These are phyloP conservation scores for Powellomyces hirtus DNA, from an alignment of 192 early-diverging fungal species.

Conservation along the genomic window DNA sequence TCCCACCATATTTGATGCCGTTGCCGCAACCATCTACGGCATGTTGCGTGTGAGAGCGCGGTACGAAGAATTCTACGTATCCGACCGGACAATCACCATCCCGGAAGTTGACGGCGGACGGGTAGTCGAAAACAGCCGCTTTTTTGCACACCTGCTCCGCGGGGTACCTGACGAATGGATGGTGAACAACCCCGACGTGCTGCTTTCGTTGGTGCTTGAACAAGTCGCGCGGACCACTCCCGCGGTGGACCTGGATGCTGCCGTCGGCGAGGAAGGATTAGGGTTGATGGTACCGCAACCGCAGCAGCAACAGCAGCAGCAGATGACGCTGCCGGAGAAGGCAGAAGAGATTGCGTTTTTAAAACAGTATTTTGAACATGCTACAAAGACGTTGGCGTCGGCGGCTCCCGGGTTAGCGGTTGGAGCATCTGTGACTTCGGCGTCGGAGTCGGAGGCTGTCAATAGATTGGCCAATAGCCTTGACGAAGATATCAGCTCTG, in stretches of 20 bases:
- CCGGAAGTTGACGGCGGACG: constrained; percentile 15
- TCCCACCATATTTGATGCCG: constrained; percentile 34
- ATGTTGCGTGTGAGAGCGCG: constrained; percentile 29
- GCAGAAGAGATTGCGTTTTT: constrained; percentile 18
- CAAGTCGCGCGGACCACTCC: constrained; percentile 1
- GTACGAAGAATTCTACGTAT: constrained; percentile 34
- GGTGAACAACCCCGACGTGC: constrained; percentile 12
- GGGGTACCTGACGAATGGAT: constrained; percentile 1
- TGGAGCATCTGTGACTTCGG: neutral
- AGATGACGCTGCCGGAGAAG: constrained; percentile 1
- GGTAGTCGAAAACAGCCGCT: constrained; percentile 14
- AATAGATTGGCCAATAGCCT: neutral
- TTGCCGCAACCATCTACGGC: constrained; percentile 35
- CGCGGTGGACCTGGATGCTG: neutral
- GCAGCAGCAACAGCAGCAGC: no score
- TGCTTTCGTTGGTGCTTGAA: constrained; percentile 32
- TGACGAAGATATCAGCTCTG: neutral
- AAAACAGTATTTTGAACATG: constrained; percentile 29
- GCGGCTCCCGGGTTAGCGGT: neutral
- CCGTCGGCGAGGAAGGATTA: neutral
- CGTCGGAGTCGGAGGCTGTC: neutral
- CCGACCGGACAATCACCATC: constrained; percentile 27
- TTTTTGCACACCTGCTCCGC: constrained; percentile 19
- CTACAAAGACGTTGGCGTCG: neutral
- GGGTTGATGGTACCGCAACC: neutral